Evolutionary conservation across 345 rosid species (phyloP), one percentile per base, ranked within the genome.

Genomic region (Camelina neglecta): DNA sequence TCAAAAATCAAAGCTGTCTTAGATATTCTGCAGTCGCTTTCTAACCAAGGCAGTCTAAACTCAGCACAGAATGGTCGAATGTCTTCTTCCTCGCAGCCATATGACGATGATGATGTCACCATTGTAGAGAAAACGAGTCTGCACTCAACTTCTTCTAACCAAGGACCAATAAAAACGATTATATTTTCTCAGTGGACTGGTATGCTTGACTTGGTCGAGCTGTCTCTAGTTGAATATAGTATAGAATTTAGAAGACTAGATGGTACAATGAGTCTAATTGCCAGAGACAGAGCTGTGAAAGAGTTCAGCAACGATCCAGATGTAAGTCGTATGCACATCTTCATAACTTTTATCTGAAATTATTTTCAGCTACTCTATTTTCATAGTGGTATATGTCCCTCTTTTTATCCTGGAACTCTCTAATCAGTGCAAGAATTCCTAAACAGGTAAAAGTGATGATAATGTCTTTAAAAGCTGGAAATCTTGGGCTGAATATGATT

Each of bases 391-490:
- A 13, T 7, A 57, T 55, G 66, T 36, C 41, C 38, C 41, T 29
- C 20, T 12, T 56, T 77, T 23, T 60, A 60, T 41, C 69, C 10
- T 41, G 50, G 18, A 74, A 29, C 67, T 58, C 66, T 29, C 70
- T 58, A 50, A 74, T 29, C 20, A 16, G 39, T 73, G 62, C 33
- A 41, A 23, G 18, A 42, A 61, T 42, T 47, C 38, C 15, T 53
- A 29, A 73, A 72, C 92, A 94, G 97, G 84, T 92, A 35, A 78
- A 82, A 8, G 97, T 90, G 65, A 94, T 94, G 93, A 75, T 94
- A 82, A 94, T 94, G 97, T 94, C 99, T 0, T 72, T 94, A 31
- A 94, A 94, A 85, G 99, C 99, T 5, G 97, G 97, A 77, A 94
- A 92, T 69, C 92, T 94, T 39, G 99, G 99, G 70, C 85, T 94